Percentiles rank a stretch among this genome's conserved stretches.
phyloP scores from a whole-genome alignment of 495 filamentous ascomycete genomes.

The Umbilicaria muhlenbergii region DNA sequence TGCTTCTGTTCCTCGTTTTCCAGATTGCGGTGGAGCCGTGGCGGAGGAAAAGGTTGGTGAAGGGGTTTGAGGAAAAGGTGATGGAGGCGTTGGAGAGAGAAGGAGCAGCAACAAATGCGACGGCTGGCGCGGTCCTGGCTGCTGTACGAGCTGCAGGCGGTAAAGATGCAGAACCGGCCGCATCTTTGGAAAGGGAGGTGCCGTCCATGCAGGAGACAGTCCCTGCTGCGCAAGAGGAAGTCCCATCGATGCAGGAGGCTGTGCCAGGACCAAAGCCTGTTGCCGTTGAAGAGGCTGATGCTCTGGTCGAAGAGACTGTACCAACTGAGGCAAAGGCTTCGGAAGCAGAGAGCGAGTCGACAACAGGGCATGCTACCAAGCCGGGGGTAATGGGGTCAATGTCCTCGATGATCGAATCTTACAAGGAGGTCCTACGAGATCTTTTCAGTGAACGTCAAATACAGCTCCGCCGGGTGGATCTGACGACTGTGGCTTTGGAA shows the following conservation, averaged over 20 bases:
- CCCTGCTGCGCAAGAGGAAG: slow-evolving; percentile 5
- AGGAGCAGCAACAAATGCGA: slow-evolving; percentile 21
- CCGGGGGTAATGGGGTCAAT: slow-evolving; percentile 14
- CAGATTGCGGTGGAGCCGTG: slow-evolving; percentile 93
- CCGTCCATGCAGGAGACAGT: too few relatives aligned
- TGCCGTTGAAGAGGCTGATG: slow-evolving; percentile 3
- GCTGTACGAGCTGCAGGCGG: slow-evolving; percentile 7
- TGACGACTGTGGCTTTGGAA: slow-evolving; percentile 54
- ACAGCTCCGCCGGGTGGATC: slow-evolving; percentile 52
- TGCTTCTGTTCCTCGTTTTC: slow-evolving; percentile 73
- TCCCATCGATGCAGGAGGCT: slow-evolving; percentile 1
- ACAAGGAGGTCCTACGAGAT: slow-evolving; percentile 33
- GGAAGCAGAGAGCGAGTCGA: not conserved
- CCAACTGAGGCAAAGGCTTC: slow-evolving; percentile 3
- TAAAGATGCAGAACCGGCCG: slow-evolving; percentile 13
- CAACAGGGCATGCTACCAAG: slow-evolving; percentile 13
- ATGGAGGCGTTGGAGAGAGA: slow-evolving; percentile 69
- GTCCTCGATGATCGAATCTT: slow-evolving; percentile 23
- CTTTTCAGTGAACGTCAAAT: slow-evolving; percentile 56
- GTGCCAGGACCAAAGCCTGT: not conserved
- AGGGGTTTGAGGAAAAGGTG: slow-evolving; percentile 65
- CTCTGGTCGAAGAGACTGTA: slow-evolving; percentile 1
- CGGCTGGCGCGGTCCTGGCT: slow-evolving; percentile 15
- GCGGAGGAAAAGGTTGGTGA: slow-evolving; percentile 63
- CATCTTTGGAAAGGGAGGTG: not conserved